phyloP scores from a whole-genome alignment of 1,139 yeast species.

The Taphrina communis region DNA sequence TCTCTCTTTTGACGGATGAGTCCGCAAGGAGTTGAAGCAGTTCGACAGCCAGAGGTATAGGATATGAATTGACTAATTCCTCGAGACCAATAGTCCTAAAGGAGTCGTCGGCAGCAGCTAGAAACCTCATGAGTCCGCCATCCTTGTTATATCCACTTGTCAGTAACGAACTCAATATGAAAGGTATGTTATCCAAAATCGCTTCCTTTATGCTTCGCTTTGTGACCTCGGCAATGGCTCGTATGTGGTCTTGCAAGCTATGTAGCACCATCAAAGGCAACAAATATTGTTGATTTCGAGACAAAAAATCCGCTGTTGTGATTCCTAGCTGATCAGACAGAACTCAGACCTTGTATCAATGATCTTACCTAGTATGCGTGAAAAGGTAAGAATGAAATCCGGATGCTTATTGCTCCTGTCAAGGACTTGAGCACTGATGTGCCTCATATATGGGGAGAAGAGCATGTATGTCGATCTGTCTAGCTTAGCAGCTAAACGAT shows the following conservation, averaged over 20 bases:
- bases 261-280: constrained; percentile 76
- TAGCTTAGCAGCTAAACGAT: constrained; percentile 2
- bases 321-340: constrained; percentile 72
- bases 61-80: constrained; percentile 56
- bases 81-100: constrained; percentile 53
- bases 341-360: constrained; percentile 62
- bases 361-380: constrained; percentile 62
- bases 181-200: constrained; percentile 52
- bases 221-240: constrained; percentile 59
- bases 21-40: constrained; percentile 49
- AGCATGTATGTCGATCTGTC: constrained; percentile 51
- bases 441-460: constrained; percentile 51
- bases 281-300: constrained; percentile 73
- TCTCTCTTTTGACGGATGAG: constrained; percentile 24
- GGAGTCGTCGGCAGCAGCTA: constrained; percentile 61
- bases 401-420: constrained; percentile 78
- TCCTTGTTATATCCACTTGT: constrained; percentile 58
- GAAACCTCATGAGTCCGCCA: constrained; percentile 58
- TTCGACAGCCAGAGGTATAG: constrained; percentile 50
- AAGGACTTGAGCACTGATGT: constrained; percentile 68
- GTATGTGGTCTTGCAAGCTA: constrained; percentile 66
- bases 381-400: constrained; percentile 50
- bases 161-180: constrained; percentile 58
- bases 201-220: constrained; percentile 48
- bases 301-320: constrained; percentile 65